Percentiles rank a stretch among this genome's conserved stretches.
These are phyloP conservation scores for Vigna mungo DNA, from an alignment of 306 rosid species.

Conservation along the genomic window DNA sequence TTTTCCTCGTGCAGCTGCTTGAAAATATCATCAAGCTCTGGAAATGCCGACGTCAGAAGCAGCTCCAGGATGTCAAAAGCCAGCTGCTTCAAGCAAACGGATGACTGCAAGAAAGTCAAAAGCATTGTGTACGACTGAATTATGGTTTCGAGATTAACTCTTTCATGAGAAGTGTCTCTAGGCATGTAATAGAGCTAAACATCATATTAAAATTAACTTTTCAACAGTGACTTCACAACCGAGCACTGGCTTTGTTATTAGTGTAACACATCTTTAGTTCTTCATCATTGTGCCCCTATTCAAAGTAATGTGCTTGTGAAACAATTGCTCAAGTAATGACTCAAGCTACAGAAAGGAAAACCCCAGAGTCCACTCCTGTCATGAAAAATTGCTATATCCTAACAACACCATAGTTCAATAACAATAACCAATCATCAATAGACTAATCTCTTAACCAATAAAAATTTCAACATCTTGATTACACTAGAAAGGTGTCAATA, in stretches of 20 bases:
- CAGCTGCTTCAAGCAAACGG: constrained; percentile 86
- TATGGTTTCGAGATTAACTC: background rate
- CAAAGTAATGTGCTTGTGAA: background rate
- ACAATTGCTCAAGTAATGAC: background rate
- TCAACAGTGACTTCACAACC: background rate
- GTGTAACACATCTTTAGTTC: background rate
- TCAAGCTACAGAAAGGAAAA: background rate
- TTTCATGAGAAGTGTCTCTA: background rate
- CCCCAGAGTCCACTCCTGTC: constrained; percentile 5
- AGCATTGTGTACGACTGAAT: constrained; percentile 28
- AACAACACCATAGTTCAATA: background rate
- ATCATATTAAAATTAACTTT: constrained; percentile 2
- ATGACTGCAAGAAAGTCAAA: constrained; percentile 66
- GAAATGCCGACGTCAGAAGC: constrained; percentile 74
- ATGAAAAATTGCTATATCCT: constrained; percentile 7
- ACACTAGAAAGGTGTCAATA: constrained; percentile 9
- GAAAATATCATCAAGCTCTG: constrained; percentile 72
- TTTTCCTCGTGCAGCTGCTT: constrained; percentile 83
- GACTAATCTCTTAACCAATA: background rate
- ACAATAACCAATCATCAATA: constrained; percentile 2
- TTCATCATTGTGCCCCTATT: background rate
- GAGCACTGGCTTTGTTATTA: background rate
- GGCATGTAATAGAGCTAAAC: background rate
- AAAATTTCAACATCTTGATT: constrained; percentile 24
- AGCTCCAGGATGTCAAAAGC: constrained; percentile 86